A percentile compares a stretch with the other conserved stretches of the same genome.
Evolutionary conservation across 2,329 filamentous ascomycete genomes (phyloP).

Genomic region (Botryotinia narcissicola): DNA sequence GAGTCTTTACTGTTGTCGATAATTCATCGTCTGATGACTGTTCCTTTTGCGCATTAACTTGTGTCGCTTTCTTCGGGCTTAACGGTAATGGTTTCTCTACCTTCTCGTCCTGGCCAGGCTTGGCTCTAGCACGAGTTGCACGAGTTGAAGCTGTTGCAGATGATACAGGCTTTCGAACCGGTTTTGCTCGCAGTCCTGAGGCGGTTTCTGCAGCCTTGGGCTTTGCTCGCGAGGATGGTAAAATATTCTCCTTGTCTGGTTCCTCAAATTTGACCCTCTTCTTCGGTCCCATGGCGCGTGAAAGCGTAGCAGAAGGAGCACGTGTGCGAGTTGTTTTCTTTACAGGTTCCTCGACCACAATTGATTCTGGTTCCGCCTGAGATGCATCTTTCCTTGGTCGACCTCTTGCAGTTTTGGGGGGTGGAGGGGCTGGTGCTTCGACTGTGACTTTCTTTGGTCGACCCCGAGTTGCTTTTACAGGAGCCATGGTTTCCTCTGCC

Average conservation of each 20-base stretch:
- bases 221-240: slow-evolving; percentile 44
- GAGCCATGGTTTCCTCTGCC: slow-evolving; percentile 27
- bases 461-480: slow-evolving; percentile 44
- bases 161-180: slow-evolving; percentile 49
- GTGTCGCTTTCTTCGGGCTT: slow-evolving; percentile 64
- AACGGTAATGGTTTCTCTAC: slow-evolving; percentile 50
- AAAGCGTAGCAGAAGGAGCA: slow-evolving; percentile 37
- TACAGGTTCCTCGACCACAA: slow-evolving; percentile 39
- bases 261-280: slow-evolving; percentile 62
- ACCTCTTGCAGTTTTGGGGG: slow-evolving; percentile 30
- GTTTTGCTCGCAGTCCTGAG: slow-evolving; percentile 45
- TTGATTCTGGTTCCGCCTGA: slow-evolving; percentile 24
- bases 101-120: slow-evolving; percentile 35
- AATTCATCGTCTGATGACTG: slow-evolving; percentile 59
- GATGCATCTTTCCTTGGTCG: slow-evolving; percentile 35
- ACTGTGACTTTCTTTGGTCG: slow-evolving; percentile 44
- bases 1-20: slow-evolving; percentile 50
- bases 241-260: slow-evolving; percentile 62
- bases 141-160: slow-evolving; percentile 32
- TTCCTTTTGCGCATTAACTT: slow-evolving; percentile 49
- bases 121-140: slow-evolving; percentile 36
- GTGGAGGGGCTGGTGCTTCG: slow-evolving; percentile 28
- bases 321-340: slow-evolving; percentile 43
- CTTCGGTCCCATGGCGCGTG: slow-evolving; percentile 50
- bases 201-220: slow-evolving; percentile 39